Evolutionary conservation across 1,284 basidiomycete genomes (phyloP).

Genomic region (Cryptococcus sp.): DNA sequence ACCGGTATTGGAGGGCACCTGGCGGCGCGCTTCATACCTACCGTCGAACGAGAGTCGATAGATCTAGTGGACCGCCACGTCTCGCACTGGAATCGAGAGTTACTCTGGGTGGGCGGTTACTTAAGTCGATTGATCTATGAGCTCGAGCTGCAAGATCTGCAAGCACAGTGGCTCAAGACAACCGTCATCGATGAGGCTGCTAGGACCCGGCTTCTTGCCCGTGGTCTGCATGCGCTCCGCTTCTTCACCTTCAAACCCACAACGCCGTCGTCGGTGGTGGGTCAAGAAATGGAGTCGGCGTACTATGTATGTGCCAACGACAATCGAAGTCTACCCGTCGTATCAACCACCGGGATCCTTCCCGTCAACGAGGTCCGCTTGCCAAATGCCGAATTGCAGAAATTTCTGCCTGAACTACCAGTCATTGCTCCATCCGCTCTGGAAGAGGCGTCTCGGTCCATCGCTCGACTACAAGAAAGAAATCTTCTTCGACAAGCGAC

Average conservation of each 20-base stretch:
- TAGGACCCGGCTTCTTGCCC: constrained; percentile 62
- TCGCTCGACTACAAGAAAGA: constrained; percentile 66
- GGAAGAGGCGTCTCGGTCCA: constrained; percentile 65
- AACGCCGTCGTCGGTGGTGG: constrained; percentile 84
- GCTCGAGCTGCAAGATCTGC: constrained; percentile 64
- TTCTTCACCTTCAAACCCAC: constrained; percentile 87
- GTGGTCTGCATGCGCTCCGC: constrained; percentile 78
- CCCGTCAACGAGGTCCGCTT: constrained; percentile 71
- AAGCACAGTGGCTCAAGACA: constrained; percentile 48
- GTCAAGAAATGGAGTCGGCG: constrained; percentile 70
- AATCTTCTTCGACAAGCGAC: constrained; percentile 78
- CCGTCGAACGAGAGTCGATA: constrained; percentile 93
- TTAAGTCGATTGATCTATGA: constrained; percentile 84
- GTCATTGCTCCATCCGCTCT: constrained; percentile 69
- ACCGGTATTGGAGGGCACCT: constrained; percentile 92
- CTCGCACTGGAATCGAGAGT: constrained; percentile 80
- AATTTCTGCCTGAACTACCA: constrained; percentile 79
- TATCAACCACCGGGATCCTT: constrained; percentile 77
- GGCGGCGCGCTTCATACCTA: constrained; percentile 90
- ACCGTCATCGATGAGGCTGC: constrained; percentile 54
- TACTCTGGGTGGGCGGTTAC: constrained; percentile 75
- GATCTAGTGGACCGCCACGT: constrained; percentile 77
- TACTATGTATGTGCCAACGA: constrained; percentile 70
- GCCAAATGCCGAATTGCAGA: constrained; percentile 71
- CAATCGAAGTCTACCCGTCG: constrained; percentile 64